A percentile compares a stretch with the other conserved stretches of the same genome.
Evolutionary conservation across 2,329 filamentous ascomycete species (phyloP).

Genomic region (Bipolaris oryzae): DNA sequence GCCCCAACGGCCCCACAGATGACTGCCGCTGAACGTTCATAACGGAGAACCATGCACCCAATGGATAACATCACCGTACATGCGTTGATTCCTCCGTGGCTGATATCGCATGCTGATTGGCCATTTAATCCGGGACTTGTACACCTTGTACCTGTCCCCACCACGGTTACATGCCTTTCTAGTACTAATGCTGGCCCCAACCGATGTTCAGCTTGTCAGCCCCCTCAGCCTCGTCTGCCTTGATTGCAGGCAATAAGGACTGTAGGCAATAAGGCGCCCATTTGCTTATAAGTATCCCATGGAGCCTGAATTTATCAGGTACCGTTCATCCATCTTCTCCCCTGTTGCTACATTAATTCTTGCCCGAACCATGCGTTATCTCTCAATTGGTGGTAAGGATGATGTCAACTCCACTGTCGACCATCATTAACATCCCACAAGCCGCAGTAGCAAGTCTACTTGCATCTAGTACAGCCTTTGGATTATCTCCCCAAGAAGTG

Average conservation of each 20-base stretch:
- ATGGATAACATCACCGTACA: conserved; percentile 1
- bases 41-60: conserved; percentile 1
- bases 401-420: neutral
- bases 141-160: neutral
- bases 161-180: conserved; percentile 4
- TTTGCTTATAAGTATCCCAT: conserved; percentile 4
- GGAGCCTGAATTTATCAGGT: neutral
- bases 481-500: conserved; percentile 8
- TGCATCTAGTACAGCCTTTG: conserved; percentile 6
- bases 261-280: conserved; percentile 6
- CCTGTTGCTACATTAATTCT: neutral
- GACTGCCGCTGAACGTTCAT: neutral
- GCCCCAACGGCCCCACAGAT: neutral
- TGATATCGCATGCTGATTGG: conserved; percentile 1
- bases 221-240: conserved; percentile 14
- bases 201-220: conserved; percentile 9
- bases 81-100: neutral
- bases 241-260: conserved; percentile 6
- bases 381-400: conserved; percentile 9
- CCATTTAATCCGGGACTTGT: neutral
- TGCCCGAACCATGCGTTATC: conserved; percentile 7
- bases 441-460: conserved; percentile 5
- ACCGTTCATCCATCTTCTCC: neutral
- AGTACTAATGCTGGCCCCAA: conserved; percentile 5
- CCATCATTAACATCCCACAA: conserved; percentile 1